Evolutionary conservation across 306 rosid genomes (phyloP).

Genomic region (Vicia faba): DNA sequence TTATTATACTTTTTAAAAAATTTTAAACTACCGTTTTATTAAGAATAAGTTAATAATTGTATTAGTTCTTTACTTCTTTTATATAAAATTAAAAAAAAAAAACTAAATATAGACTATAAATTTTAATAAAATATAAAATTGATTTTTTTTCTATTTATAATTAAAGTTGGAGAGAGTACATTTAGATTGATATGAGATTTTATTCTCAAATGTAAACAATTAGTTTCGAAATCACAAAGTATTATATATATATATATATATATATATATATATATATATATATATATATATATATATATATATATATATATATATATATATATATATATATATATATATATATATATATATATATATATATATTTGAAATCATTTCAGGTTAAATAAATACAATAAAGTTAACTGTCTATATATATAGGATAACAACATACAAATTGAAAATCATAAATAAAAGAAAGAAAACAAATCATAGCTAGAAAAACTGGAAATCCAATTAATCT

Average conservation of each 20-base stretch:
- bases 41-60: too few species aligned
- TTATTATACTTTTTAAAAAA: too few species aligned
- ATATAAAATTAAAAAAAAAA: too few species aligned
- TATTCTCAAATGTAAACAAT: background rate
- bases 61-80: too few species aligned
- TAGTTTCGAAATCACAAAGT: background rate
- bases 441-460: background rate
- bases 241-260: background rate
- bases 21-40: too few species aligned
- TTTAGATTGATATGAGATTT: background rate
- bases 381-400: conserved; percentile 12
- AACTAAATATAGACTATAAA: too few species aligned
- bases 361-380: conserved; percentile 21
- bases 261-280: background rate
- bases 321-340: background rate
- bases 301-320: background rate
- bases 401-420: conserved; percentile 21
- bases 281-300: background rate
- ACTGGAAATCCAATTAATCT: background rate
- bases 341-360: background rate
- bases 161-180: too few species aligned
- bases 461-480: background rate
- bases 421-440: conserved; percentile 9
- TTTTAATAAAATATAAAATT: too few species aligned
- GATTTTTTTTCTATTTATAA: too few species aligned